Percentiles rank a stretch among this genome's conserved stretches.
phyloP scores from a whole-genome alignment of 1,284 basidiomycete genomes.

The Dichomitus squalens region DNA sequence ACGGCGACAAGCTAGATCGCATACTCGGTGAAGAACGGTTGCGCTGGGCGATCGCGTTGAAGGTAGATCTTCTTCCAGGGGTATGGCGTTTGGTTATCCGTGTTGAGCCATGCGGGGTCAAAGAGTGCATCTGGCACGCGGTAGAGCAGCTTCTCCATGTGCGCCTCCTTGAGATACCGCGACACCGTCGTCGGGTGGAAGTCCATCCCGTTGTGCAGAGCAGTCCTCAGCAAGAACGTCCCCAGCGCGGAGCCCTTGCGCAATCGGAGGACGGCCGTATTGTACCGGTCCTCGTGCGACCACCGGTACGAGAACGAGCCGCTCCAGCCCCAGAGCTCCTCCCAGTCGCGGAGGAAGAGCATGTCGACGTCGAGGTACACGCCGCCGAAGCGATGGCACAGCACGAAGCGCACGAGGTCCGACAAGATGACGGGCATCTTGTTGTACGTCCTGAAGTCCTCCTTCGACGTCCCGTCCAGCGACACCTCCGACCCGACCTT shows the following conservation, averaged over 20 bases:
- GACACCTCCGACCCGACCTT: conserved; percentile 24
- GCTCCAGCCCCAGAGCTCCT: conserved; percentile 71
- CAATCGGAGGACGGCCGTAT: conserved; percentile 69
- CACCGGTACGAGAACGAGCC: conserved; percentile 74
- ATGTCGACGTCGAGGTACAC: conserved; percentile 75
- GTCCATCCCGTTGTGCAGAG: conserved; percentile 66
- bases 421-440: conserved; percentile 66
- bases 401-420: conserved; percentile 71
- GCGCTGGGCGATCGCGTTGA: conserved; percentile 66
- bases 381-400: conserved; percentile 70
- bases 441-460: conserved; percentile 49
- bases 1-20: conserved; percentile 26
- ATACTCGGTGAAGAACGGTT: conserved; percentile 66
- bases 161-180: conserved; percentile 62
- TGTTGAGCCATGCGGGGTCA: conserved; percentile 70
- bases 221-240: conserved; percentile 67
- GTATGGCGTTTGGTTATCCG: conserved; percentile 26
- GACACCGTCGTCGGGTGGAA: conserved; percentile 73
- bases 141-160: conserved; percentile 59
- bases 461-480: conserved; percentile 25
- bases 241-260: conserved; percentile 65
- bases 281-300: conserved; percentile 67
- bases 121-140: conserved; percentile 71
- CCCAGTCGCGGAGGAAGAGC: conserved; percentile 73
- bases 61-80: conserved; percentile 46